phyloP scores from a whole-genome alignment of 805 yeast species.

The Zygoascus bituminiphila region DNA sequence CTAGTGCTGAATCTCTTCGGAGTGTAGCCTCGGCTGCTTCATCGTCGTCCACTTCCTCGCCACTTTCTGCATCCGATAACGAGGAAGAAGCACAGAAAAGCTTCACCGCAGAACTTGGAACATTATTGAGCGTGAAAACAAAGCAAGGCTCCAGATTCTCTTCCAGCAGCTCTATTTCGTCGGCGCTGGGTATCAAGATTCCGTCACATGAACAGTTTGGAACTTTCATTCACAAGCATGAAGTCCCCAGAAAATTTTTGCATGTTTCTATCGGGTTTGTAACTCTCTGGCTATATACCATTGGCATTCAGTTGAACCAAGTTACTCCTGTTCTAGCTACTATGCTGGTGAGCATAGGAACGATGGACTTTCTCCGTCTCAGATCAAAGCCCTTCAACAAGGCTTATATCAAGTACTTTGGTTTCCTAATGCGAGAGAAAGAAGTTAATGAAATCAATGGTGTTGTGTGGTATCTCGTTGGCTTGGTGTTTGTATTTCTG shows the following conservation, averaged over 20 bases:
- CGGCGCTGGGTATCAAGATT: slow-evolving; percentile 10
- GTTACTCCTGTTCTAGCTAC: slow-evolving; percentile 53
- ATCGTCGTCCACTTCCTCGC: slow-evolving; percentile 4
- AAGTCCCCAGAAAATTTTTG: slow-evolving; percentile 77
- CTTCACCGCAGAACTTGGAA: background rate
- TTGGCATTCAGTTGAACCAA: slow-evolving; percentile 46
- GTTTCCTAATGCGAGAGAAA: slow-evolving; percentile 76
- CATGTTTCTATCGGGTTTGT: slow-evolving; percentile 86
- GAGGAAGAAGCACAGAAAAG: slow-evolving; percentile 1
- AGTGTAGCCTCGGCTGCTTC: background rate
- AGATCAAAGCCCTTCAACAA: slow-evolving; percentile 52
- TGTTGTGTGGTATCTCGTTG: slow-evolving; percentile 77
- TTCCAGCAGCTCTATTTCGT: slow-evolving; percentile 4
- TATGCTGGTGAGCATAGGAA: slow-evolving; percentile 48
- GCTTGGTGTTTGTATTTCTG: slow-evolving; percentile 61
- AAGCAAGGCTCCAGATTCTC: background rate
- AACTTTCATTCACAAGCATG: slow-evolving; percentile 64
- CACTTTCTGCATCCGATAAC: slow-evolving; percentile 1
- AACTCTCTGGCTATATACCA: slow-evolving; percentile 63
- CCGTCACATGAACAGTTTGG: slow-evolving; percentile 31
- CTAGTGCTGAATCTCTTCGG: slow-evolving; percentile 1
- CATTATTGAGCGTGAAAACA: background rate
- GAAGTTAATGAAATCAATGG: slow-evolving; percentile 71
- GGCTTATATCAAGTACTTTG: slow-evolving; percentile 56
- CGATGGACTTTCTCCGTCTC: slow-evolving; percentile 64